Conservation (phyloP, 2,329 filamentous ascomycete species). For the Pestalotiopsis sp. region DNA sequence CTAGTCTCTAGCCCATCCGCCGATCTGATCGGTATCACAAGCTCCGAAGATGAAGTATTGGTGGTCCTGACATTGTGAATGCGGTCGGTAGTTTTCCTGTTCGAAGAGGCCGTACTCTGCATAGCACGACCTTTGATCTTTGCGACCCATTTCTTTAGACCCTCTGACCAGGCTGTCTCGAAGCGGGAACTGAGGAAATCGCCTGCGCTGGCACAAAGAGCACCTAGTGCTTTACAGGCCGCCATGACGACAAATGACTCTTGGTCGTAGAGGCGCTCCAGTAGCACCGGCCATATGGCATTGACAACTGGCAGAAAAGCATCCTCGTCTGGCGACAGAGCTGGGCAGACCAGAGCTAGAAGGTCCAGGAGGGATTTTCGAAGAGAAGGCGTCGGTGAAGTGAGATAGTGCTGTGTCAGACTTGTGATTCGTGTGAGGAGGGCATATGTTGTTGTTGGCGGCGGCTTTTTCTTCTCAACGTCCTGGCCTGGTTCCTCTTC, state of each 20-base stretch:
- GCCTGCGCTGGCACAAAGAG: constrained; percentile 72
- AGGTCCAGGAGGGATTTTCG: constrained; percentile 78
- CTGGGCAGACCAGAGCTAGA: constrained; percentile 70
- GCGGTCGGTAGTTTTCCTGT: neutral
- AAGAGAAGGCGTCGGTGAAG: constrained; percentile 78
- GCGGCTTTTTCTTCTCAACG: constrained; percentile 55
- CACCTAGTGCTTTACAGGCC: constrained; percentile 68
- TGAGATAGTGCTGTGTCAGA: constrained; percentile 88
- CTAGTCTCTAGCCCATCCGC: constrained; percentile 23
- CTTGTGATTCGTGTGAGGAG: constrained; percentile 80
- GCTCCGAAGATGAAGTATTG: neutral
- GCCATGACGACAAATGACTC: constrained; percentile 71
- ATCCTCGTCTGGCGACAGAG: constrained; percentile 76
- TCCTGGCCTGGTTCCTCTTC: constrained; percentile 34
- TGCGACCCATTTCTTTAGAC: constrained; percentile 52
- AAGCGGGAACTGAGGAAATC: constrained; percentile 81
- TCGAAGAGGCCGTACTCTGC: neutral
- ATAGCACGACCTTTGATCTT: constrained; percentile 42
- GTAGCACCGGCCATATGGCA: constrained; percentile 83
- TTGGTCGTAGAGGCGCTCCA: constrained; percentile 65
- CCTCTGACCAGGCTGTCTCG: constrained; percentile 68
- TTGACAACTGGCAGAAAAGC: constrained; percentile 88
- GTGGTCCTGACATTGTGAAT: neutral
- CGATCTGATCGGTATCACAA: constrained; percentile 29
- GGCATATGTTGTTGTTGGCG: constrained; percentile 78